phyloP scores from a whole-genome alignment of 345 rosid genomes.

The Ceriops zippeliana region DNA sequence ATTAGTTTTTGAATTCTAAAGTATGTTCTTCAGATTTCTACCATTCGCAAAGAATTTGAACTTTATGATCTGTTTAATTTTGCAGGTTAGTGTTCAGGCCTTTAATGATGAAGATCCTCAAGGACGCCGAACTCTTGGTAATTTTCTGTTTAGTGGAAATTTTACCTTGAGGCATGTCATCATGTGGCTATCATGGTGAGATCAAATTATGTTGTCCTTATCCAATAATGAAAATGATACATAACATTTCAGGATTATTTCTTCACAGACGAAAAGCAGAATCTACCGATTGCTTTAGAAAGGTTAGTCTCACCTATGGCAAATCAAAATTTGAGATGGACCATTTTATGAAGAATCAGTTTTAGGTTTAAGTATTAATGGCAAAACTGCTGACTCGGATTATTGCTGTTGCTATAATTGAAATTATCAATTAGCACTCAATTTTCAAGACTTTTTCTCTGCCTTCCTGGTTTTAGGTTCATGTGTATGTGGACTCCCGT shows the following conservation, averaged over 20 bases:
- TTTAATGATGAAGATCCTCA: slow-evolving; percentile 96
- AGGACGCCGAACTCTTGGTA: slow-evolving; percentile 94
- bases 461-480: slow-evolving; percentile 51
- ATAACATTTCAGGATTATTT: slow-evolving; percentile 64
- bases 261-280: slow-evolving; percentile 95
- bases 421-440: not conserved
- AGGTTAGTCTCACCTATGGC: slow-evolving; percentile 44
- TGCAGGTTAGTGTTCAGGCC: slow-evolving; percentile 91
- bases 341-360: too few species aligned
- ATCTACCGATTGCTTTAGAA: slow-evolving; percentile 59
- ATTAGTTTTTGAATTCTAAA: not conserved
- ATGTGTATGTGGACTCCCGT: slow-evolving; percentile 72
- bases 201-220: slow-evolving; percentile 12
- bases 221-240: slow-evolving; percentile 6
- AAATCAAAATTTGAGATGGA: slow-evolving; percentile 5
- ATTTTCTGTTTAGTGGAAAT: slow-evolving; percentile 11
- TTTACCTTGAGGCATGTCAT: slow-evolving; percentile 1
- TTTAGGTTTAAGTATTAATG: not conserved
- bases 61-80: slow-evolving; percentile 14
- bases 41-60: slow-evolving; percentile 9
- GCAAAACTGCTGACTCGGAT: too few species aligned
- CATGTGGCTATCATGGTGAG: not conserved
- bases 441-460: not conserved
- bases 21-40: not conserved
- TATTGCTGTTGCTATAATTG: not conserved